A percentile compares a stretch with the other conserved stretches of the same genome.
phyloP scores from a whole-genome alignment of 228 moss, liverwort and hornwort species.

The Sphagnum magellanicum region DNA sequence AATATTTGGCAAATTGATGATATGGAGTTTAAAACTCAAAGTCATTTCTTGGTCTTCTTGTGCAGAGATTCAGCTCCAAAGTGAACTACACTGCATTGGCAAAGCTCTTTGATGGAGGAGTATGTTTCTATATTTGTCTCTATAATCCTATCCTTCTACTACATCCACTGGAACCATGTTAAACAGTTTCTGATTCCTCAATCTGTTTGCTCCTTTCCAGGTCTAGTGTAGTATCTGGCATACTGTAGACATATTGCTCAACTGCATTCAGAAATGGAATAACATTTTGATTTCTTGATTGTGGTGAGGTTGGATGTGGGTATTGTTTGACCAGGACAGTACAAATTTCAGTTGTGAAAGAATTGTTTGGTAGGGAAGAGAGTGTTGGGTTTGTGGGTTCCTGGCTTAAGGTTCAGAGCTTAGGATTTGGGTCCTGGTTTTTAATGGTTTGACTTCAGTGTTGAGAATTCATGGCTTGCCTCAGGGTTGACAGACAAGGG shows the following conservation, averaged over 20 bases:
- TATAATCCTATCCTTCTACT: not conserved
- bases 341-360: too few relatives aligned
- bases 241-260: too few relatives aligned
- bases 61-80: constrained; percentile 88
- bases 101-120: constrained; percentile 80
- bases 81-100: constrained; percentile 89
- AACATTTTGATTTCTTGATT: too few relatives aligned
- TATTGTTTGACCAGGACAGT: too few relatives aligned
- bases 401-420: too few relatives aligned
- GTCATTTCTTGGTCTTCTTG: not conserved
- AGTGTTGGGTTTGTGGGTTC: too few relatives aligned
- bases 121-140: constrained; percentile 16
- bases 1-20: not conserved
- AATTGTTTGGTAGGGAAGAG: too few relatives aligned
- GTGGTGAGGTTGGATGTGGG: too few relatives aligned
- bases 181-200: not conserved
- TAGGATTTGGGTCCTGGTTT: too few relatives aligned
- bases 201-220: not conserved
- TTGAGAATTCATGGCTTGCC: not conserved
- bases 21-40: too few relatives aligned
- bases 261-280: too few relatives aligned
- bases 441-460: not conserved
- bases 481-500: not conserved
- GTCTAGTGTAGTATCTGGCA: not conserved
- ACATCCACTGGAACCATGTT: not conserved